Evolutionary conservation across 2,329 filamentous ascomycete genomes (phyloP).

Genomic region (Botrytis aclada): DNA sequence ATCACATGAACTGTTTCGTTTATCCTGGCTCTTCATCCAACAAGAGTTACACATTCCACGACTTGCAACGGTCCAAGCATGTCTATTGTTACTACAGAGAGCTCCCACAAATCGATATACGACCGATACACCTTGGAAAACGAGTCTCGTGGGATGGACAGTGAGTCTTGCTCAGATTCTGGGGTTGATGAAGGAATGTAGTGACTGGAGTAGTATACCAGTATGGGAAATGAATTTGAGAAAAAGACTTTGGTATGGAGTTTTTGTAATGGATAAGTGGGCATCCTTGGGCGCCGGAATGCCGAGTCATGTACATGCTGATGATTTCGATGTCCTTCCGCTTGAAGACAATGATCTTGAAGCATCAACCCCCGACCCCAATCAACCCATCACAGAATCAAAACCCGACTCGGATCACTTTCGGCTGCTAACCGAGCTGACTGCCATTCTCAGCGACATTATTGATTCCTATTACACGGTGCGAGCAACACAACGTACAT

Average conservation of each 20-base stretch:
- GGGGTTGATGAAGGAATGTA: conserved; percentile 37
- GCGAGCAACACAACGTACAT: conserved; percentile 34
- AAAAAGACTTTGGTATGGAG: conserved; percentile 38
- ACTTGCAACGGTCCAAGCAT: conserved; percentile 38
- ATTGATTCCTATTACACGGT: conserved; percentile 37
- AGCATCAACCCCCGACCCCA: conserved; percentile 24
- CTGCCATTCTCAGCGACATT: conserved; percentile 38
- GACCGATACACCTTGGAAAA: conserved; percentile 39
- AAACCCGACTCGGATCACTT: conserved; percentile 34
- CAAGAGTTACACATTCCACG: conserved; percentile 39
- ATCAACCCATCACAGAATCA: conserved; percentile 29
- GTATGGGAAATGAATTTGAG: conserved; percentile 37
- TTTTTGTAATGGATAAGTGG: conserved; percentile 40
- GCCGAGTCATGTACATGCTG: conserved; percentile 36
- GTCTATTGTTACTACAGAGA: conserved; percentile 38
- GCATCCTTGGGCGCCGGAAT: conserved; percentile 38
- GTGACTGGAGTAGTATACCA: conserved; percentile 36
- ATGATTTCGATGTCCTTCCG: conserved; percentile 37
- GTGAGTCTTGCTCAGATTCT: conserved; percentile 38
- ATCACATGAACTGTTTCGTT: conserved; percentile 35
- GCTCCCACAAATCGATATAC: conserved; percentile 38
- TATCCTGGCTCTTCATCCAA: conserved; percentile 36
- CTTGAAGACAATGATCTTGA: conserved; percentile 32
- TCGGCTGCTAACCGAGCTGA: conserved; percentile 34
- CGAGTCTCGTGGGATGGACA: conserved; percentile 38